phyloP scores from a whole-genome alignment of 306 rosid species.

The Acacia acuminata region DNA sequence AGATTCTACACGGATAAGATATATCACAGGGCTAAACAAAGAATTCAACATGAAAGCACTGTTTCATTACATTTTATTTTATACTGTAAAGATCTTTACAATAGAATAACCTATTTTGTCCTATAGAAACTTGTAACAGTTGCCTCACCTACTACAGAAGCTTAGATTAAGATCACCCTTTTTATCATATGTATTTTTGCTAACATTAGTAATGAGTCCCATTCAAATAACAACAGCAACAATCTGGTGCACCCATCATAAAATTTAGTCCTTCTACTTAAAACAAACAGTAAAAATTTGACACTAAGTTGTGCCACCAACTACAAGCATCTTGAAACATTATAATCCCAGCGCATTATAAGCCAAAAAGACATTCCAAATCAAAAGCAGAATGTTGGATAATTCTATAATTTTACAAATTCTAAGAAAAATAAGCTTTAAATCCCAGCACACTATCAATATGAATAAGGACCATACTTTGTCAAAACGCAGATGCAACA shows the following conservation, averaged over 20 bases:
- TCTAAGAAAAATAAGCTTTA: not conserved
- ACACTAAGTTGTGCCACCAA: not conserved
- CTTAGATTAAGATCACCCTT: not conserved
- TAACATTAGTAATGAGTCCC: not conserved
- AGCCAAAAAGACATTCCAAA: constrained; percentile 18
- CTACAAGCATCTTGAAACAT: constrained; percentile 19
- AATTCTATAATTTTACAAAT: not conserved
- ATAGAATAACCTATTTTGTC: not conserved
- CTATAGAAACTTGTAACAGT: not conserved
- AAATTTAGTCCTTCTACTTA: not conserved
- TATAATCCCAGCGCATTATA: constrained; percentile 6
- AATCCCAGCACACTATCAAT: constrained; percentile 9
- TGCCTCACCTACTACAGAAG: constrained; percentile 4
- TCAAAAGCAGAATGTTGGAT: not conserved
- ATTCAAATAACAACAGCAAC: constrained; percentile 19
- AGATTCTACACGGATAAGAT: not conserved
- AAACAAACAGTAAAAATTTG: not conserved
- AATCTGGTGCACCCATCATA: constrained; percentile 2
- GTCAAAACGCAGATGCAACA: constrained; percentile 91
- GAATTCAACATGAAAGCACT: constrained; percentile 25
- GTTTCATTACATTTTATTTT: constrained; percentile 10
- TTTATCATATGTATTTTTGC: not conserved
- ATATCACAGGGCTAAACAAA: not conserved
- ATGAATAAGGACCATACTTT: constrained; percentile 53
- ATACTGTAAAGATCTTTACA: constrained; percentile 2